Evolutionary conservation across 345 rosid genomes (phyloP), one percentile per base, ranked within the genome.

Genomic region (Mercurialis annua): DNA sequence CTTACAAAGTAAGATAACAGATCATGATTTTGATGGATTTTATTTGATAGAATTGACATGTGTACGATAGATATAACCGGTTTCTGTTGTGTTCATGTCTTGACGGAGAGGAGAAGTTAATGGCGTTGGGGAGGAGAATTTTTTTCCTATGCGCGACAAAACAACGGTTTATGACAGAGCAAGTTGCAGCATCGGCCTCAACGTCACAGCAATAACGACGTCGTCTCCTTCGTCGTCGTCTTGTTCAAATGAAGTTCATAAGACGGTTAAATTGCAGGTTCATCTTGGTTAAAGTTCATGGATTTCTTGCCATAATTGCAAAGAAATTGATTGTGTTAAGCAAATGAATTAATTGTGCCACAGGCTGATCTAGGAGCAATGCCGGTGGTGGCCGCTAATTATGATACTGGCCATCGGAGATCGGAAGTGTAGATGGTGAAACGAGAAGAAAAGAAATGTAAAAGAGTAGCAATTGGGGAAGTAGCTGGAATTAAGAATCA

Each of bases 91-190:
- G 23, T n/a, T 24, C 55, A 92, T 96, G 89, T 80, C 60, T 94
- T 59, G 82, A 57, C 16, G 82, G 83, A 60, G 83, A 78, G 0
- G 92, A 89, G 82, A 82, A 85, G 73, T 78, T 89, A 57, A 73
- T 73, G 47, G 81, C 80, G 16, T 71, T 94, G 36, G 99, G 99
- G 0, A 87, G 97, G 4, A 87, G 99, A 72, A 91, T 91, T 76
- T 94, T 89, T 69, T 91, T 94, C 77, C 62, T 89, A 2, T 91
- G 95, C 62, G 62, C 69, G 0, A 78, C 68, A 73, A 83, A 16
- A 15, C 60, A 44, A 68, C 2, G 31, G 26, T 64, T n/a, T n/a
- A n/a, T 55, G 81, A 64, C 23, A 74, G 76, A 12, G 81, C 71
- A 47, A 18, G 75, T 0, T 38, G 64, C 51, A n/a, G n/a, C n/a